Evolutionary conservation across 441 rosid genomes (phyloP).

Genomic region (Gossypium laxum): DNA sequence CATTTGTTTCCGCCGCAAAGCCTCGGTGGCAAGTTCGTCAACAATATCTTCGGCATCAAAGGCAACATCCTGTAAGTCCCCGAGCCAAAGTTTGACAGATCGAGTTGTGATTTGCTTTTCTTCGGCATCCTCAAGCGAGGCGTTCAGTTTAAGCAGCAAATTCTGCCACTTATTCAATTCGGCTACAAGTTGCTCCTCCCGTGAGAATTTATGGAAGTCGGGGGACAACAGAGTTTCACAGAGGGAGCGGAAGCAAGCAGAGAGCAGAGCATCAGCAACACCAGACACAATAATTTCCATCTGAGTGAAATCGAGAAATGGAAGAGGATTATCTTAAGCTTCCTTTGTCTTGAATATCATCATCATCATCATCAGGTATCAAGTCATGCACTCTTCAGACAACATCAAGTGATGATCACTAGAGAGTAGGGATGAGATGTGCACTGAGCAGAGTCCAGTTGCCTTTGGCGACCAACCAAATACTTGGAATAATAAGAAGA

Average conservation of each 20-base stretch:
- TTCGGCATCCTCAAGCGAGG: slow-evolving; percentile 14
- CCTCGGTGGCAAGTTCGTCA: slow-evolving; percentile 16
- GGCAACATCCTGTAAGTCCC: slow-evolving; percentile 7
- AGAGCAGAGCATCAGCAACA: slow-evolving; percentile 4
- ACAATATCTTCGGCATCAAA: slow-evolving; percentile 18
- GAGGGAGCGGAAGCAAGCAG: background rate
- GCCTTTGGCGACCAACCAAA: too few relatives aligned
- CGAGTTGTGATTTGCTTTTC: background rate
- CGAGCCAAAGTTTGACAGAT: slow-evolving; percentile 5
- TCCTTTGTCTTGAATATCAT: too few relatives aligned
- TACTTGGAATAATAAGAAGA: too few relatives aligned
- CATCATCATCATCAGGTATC: too few relatives aligned
- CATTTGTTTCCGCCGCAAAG: background rate
- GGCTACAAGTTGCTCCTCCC: background rate
- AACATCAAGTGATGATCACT: too few relatives aligned
- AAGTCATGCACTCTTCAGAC: too few relatives aligned
- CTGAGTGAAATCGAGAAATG: too few relatives aligned
- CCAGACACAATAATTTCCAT: background rate
- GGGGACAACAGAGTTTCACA: slow-evolving; percentile 1
- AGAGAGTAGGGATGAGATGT: too few relatives aligned
- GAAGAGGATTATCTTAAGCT: too few relatives aligned
- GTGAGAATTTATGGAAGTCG: background rate
- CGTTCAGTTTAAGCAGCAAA: background rate
- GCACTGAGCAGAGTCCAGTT: too few relatives aligned
- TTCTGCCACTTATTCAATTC: slow-evolving; percentile 1